Base-by-base conservation (phyloP, 768 basidiomycete species). In the Tricholoma bakamatsutake region DNA sequence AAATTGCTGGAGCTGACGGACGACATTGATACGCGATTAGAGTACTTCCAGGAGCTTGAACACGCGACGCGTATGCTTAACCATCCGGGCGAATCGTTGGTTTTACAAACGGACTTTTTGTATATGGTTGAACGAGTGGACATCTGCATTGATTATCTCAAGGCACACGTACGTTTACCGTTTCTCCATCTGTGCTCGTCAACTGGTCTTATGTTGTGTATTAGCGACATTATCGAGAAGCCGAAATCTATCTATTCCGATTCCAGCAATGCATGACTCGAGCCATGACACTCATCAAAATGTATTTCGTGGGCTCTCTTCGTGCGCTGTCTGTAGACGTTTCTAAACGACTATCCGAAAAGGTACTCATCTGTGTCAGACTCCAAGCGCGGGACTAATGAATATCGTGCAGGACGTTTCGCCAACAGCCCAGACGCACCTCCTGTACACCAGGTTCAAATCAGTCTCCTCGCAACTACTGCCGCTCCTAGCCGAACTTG, bases 181-280 rank as follows among this genome's bases (percentile, higher is more conserved):
- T 27, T 24, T 6, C 30, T 27, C 31, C n/a, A 6, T 4, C 51
- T 9, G 31, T 17, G 15, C 30, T 12, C 9, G 42, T 28, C 39
- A 1, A 9, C 13, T 40, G 8, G 4, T 12, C 54, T 55, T 2
- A 34, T 47, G 17, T 52, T 52, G 24, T 11, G 50, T 27, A 51
- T 15, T 63, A 98, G 94, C 83, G 92, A 59, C 86, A 94, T 67
- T 99, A 87, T 73, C 81, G 81, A 60, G 97, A 98, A 73, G 86
- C 93, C 7, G 93, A 98, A 63, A 76, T 99, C 17, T 98, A 97
- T 68, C 76, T 97, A n/a, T 79, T 99, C 30, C 85, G 97, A 21
- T 98, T 95, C 71, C 96, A 97, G 65, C 97, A 99, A 70, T 99
- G 97, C 68, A 88, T 98, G 82, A 97, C 93, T 0, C 84, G 97